Evolutionary conservation across 768 basidiomycete species (phyloP).

Genomic region (Trametes elegans): DNA sequence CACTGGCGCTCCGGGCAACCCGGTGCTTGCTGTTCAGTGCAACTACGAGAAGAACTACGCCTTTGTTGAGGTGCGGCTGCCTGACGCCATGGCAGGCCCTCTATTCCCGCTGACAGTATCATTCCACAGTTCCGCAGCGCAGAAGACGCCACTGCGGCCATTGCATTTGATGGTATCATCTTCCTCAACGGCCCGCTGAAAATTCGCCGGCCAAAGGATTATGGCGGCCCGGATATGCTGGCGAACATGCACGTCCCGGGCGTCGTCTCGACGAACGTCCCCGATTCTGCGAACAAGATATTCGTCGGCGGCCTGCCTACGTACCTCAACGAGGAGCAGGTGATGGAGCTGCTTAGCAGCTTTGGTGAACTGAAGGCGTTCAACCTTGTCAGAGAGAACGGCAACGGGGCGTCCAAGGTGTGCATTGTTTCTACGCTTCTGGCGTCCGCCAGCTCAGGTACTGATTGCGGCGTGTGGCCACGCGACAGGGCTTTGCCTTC

Average conservation of each 20-base stretch:
- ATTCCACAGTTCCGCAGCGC: constrained; percentile 87
- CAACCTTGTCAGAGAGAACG: constrained; percentile 95
- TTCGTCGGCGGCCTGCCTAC: constrained; percentile 95
- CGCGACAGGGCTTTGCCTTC: constrained; percentile 90
- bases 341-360: constrained; percentile 94
- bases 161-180: constrained; percentile 97
- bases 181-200: constrained; percentile 95
- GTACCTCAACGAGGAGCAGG: constrained; percentile 97
- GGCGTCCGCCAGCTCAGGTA: neutral
- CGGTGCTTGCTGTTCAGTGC: constrained; percentile 91
- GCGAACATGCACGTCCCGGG: constrained; percentile 83
- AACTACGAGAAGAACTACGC: constrained; percentile 99
- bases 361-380: constrained; percentile 98
- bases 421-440: constrained; percentile 11
- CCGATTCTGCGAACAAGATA: constrained; percentile 96
- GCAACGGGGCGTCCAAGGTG: constrained; percentile 86
- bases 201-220: constrained; percentile 97
- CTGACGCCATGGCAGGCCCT: neutral
- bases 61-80: constrained; percentile 82
- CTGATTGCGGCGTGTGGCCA: neutral
- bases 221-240: constrained; percentile 70
- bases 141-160: constrained; percentile 93
- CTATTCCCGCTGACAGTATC: constrained; percentile 10
- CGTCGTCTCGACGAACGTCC: constrained; percentile 94
- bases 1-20: constrained; percentile 80